A percentile compares a stretch with the other conserved stretches of the same genome.
Conservation (phyloP, 176 grass and related monocot genomes). For the Lolium rigidum region DNA sequence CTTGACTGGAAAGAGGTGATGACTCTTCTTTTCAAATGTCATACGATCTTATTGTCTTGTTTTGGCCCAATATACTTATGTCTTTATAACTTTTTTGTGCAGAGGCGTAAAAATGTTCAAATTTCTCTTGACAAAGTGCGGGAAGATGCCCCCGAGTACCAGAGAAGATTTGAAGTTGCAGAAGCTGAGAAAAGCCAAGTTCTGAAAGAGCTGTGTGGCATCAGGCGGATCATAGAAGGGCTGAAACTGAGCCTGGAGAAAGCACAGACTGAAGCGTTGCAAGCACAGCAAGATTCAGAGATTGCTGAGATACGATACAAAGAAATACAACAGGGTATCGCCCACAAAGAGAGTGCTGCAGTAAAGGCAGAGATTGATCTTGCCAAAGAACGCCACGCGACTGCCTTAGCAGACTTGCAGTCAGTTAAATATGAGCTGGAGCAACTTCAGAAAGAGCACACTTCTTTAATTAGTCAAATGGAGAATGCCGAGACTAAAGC, state of each 20-base stretch:
- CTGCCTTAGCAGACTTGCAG: constrained; percentile 61
- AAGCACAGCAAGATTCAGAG: constrained; percentile 73
- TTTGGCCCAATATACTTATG: background rate
- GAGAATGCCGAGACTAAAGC: constrained; percentile 58
- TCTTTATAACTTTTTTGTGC: constrained; percentile 13
- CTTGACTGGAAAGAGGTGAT: constrained; percentile 86
- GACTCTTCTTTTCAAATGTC: background rate
- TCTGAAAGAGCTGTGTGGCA: constrained; percentile 46
- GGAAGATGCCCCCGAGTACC: constrained; percentile 53
- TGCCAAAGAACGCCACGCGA: constrained; percentile 46
- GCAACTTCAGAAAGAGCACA: constrained; percentile 59
- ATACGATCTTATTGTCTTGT: background rate
- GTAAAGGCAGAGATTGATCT: constrained; percentile 72
- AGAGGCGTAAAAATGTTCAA: constrained; percentile 71
- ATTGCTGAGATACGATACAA: constrained; percentile 59
- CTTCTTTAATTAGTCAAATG: constrained; percentile 55
- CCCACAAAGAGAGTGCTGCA: constrained; percentile 54
- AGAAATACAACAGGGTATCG: constrained; percentile 73
- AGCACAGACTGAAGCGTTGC: constrained; percentile 55
- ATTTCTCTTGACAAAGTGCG: constrained; percentile 58
- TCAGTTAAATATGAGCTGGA: constrained; percentile 70
- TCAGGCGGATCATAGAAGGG: constrained; percentile 67
- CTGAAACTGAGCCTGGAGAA: constrained; percentile 74
- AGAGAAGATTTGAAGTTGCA: constrained; percentile 49
- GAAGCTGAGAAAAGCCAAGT: constrained; percentile 56